These are phyloP conservation scores for Xylariomycetidae sp. DNA, from an alignment of 2,329 filamentous ascomycete genomes.

Conservation along the genomic window DNA sequence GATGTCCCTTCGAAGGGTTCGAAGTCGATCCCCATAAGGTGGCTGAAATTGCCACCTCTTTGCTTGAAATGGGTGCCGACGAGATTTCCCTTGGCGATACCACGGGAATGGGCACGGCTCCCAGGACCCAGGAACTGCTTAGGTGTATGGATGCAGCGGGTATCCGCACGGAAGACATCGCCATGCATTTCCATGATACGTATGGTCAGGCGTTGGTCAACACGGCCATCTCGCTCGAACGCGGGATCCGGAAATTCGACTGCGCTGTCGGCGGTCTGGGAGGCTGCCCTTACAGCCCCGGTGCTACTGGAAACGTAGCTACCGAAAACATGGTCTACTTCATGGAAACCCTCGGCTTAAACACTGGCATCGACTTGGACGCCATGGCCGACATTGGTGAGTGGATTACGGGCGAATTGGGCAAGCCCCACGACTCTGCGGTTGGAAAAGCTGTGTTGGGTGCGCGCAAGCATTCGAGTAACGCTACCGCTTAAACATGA, in stretches of 20 bases:
- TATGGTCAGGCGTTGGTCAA: constrained; percentile 65
- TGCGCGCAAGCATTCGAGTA: constrained; percentile 14
- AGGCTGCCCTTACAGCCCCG: constrained; percentile 62
- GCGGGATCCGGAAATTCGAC: constrained; percentile 61
- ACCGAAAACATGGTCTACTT: constrained; percentile 37
- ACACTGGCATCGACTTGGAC: constrained; percentile 52
- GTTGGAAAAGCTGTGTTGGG: constrained; percentile 29
- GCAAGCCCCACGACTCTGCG: constrained; percentile 35
- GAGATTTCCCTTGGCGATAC: constrained; percentile 89
- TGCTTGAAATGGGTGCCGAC: constrained; percentile 83
- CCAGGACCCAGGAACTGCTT: constrained; percentile 36
- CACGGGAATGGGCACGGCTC: constrained; percentile 73
- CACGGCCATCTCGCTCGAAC: constrained; percentile 55
- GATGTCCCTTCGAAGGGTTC: constrained; percentile 69
- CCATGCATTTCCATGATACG: constrained; percentile 68
- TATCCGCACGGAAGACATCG: constrained; percentile 49
- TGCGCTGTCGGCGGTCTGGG: constrained; percentile 60
- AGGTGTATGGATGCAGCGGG: constrained; percentile 43
- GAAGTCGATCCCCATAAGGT: constrained; percentile 59
- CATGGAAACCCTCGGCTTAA: constrained; percentile 48
- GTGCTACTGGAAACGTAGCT: constrained; percentile 60
- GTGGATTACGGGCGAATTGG: constrained; percentile 50
- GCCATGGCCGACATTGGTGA: constrained; percentile 48
- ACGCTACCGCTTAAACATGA: constrained; percentile 4
- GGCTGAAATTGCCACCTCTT: constrained; percentile 58